Conservation (phyloP, 495 filamentous ascomycete species). For the Friedmanniomyces simplex region DNA sequence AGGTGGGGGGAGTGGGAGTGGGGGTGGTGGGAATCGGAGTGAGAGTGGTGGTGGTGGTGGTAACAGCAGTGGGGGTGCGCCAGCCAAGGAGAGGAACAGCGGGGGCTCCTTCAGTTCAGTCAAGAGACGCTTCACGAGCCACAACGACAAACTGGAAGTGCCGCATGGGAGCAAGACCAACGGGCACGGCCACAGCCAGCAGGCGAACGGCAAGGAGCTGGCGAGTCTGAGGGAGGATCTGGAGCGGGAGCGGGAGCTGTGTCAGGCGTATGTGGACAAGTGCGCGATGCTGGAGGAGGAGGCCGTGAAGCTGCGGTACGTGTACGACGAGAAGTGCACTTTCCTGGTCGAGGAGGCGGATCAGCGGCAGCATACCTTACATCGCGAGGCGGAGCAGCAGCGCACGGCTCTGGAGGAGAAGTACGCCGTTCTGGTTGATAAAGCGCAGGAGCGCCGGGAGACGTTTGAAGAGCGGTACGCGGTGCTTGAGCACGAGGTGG, state of each 20-base stretch:
- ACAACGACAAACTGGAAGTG: neutral
- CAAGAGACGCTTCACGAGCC: neutral
- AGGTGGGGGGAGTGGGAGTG: neutral
- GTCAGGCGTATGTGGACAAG: conserved; percentile 4
- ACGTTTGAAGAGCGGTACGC: neutral
- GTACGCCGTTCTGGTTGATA: neutral
- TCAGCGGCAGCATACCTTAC: neutral
- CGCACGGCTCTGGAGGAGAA: neutral
- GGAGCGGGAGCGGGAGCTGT: conserved; percentile 10
- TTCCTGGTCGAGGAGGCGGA: conserved; percentile 4
- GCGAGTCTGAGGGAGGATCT: conserved; percentile 6
- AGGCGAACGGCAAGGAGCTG: neutral
- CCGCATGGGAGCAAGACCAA: neutral
- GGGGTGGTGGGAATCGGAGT: too few species aligned
- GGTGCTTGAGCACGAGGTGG: neutral
- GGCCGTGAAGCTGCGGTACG: neutral
- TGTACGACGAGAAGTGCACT: conserved; percentile 9
- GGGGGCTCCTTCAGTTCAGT: neutral
- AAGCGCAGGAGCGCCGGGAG: neutral
- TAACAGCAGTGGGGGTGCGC: too few species aligned
- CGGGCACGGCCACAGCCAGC: neutral
- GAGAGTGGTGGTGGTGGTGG: too few species aligned
- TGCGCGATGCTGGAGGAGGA: conserved; percentile 2
- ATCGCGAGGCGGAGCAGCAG: neutral
- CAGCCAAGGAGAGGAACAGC: neutral